Conservation (phyloP, 2,329 filamentous ascomycete genomes). For the Rhynchosporium secalis region DNA sequence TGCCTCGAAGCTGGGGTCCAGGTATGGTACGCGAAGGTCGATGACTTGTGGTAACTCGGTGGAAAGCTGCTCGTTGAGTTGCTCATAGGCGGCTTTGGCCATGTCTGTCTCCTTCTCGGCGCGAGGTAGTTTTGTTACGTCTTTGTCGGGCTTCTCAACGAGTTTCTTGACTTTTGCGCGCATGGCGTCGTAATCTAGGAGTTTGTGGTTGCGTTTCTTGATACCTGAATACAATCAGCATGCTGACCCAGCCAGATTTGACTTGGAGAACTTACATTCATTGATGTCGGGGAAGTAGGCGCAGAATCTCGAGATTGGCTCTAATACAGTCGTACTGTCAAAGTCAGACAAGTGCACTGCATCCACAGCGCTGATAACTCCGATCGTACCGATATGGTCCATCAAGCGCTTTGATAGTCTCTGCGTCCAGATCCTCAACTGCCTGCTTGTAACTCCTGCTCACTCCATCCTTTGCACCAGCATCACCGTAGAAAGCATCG, state of each 20-base stretch:
- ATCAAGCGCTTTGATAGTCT: slow-evolving; percentile 97
- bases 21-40: slow-evolving; percentile 92
- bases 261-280: slow-evolving; percentile 64
- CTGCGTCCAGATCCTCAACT: slow-evolving; percentile 94
- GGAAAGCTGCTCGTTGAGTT: slow-evolving; percentile 94
- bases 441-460: slow-evolving; percentile 97
- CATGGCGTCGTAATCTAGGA: slow-evolving; percentile 96
- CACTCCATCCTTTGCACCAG: slow-evolving; percentile 91
- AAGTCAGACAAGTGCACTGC: slow-evolving; percentile 23
- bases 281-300: slow-evolving; percentile 99
- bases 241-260: background rate
- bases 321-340: slow-evolving; percentile 79
- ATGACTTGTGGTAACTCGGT: slow-evolving; percentile 93
- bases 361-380: no score
- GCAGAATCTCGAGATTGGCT: slow-evolving; percentile 94
- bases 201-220: slow-evolving; percentile 98
- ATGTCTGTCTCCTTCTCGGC: slow-evolving; percentile 96
- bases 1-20: slow-evolving; percentile 95
- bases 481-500: slow-evolving; percentile 97
- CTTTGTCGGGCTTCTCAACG: slow-evolving; percentile 98
- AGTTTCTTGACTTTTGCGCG: slow-evolving; percentile 96
- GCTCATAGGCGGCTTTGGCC: slow-evolving; percentile 90
- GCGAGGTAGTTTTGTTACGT: slow-evolving; percentile 91
- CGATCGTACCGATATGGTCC: slow-evolving; percentile 78
- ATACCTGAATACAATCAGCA: slow-evolving; percentile 59